These are phyloP conservation scores for Sedum album DNA, from an alignment of 164 flowering plant species.

Conservation along the genomic window DNA sequence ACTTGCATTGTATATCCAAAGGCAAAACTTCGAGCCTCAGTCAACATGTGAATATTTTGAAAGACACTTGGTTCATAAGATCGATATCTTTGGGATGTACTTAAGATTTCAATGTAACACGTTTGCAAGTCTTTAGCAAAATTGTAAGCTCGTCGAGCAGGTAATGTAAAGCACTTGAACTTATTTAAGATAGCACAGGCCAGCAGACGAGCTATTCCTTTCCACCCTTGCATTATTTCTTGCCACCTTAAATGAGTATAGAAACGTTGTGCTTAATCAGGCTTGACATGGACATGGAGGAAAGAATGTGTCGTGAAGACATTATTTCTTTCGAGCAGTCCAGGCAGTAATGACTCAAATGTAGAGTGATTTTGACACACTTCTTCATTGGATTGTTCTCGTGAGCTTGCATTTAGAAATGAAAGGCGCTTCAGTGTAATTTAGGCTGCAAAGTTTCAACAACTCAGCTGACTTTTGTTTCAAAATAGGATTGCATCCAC, in stretches of 20 bases:
- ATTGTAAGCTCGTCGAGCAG: neutral
- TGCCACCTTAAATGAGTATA: neutral
- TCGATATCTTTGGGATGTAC: neutral
- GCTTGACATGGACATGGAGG: no score
- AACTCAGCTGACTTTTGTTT: slow-evolving; percentile 83
- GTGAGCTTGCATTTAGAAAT: slow-evolving; percentile 96
- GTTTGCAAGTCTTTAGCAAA: neutral
- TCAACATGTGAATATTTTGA: no score
- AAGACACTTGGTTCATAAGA: no score
- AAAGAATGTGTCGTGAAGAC: no score
- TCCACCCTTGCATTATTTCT: neutral
- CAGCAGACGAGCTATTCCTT: no score
- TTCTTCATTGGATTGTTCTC: slow-evolving; percentile 65
- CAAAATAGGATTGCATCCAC: slow-evolving; percentile 69
- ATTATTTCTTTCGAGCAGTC: no score
- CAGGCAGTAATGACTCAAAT: no score
- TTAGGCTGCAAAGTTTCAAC: slow-evolving; percentile 73
- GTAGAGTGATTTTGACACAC: neutral
- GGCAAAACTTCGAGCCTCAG: no score
- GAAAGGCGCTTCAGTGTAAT: slow-evolving; percentile 66
- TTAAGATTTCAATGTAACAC: neutral
- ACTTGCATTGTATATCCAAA: no score
- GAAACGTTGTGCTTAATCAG: neutral
- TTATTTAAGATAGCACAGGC: no score
- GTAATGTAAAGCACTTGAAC: neutral